Conservation (phyloP, 2,329 filamentous ascomycete species). For the Colletotrichum viniferum region DNA sequence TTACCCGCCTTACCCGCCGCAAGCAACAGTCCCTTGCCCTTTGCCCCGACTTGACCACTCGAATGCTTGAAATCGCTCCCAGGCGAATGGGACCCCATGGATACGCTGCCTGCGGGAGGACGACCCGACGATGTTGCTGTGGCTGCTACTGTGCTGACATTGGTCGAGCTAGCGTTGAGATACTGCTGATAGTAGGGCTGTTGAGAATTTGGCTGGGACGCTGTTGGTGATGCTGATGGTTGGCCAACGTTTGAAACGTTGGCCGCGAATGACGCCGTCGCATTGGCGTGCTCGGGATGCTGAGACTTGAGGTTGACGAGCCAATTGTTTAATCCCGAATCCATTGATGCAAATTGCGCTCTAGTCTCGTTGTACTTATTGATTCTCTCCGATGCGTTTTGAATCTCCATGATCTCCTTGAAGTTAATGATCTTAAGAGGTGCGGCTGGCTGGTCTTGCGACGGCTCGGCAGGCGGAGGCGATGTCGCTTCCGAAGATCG, state of each 20-base stretch:
- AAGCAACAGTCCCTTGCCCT: constrained; percentile 88
- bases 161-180: constrained; percentile 50
- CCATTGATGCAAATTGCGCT: constrained; percentile 70
- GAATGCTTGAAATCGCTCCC: constrained; percentile 56
- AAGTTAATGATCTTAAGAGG: constrained; percentile 60
- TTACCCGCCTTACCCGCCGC: constrained; percentile 89
- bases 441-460: constrained; percentile 20
- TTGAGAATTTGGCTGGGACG: constrained; percentile 33
- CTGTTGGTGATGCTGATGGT: constrained; percentile 22
- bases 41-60: constrained; percentile 72
- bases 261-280: constrained; percentile 32
- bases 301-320: constrained; percentile 48
- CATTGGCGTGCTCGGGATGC: constrained; percentile 53
- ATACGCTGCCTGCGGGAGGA: constrained; percentile 38
- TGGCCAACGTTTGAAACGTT: constrained; percentile 18
- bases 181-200: constrained; percentile 63
- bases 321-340: constrained; percentile 75
- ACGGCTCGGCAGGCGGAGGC: constrained; percentile 19
- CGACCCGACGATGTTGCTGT: constrained; percentile 32
- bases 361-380: constrained; percentile 75
- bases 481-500: background rate
- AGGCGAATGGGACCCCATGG: constrained; percentile 40
- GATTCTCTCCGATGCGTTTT: constrained; percentile 71
- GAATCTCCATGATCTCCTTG: constrained; percentile 77
- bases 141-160: constrained; percentile 33